These are phyloP conservation scores for Clathrospora elynae DNA, from an alignment of 2,329 filamentous ascomycete species.

Conservation along the genomic window DNA sequence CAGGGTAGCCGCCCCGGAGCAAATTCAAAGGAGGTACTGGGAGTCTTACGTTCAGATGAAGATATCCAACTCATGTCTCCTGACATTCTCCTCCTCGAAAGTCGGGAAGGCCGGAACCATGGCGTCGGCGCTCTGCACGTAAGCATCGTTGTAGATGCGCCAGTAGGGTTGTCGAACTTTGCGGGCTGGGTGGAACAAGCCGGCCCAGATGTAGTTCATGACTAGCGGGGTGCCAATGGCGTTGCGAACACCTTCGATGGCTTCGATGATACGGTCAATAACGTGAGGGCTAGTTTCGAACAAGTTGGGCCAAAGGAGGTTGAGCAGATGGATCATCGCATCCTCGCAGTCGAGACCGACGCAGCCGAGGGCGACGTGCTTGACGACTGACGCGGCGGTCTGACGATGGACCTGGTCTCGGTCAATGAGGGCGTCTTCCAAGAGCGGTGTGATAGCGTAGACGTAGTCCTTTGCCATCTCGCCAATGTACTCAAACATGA, in stretches of 20 bases:
- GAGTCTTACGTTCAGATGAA: conserved; percentile 64
- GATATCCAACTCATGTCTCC: conserved; percentile 81
- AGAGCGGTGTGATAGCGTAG: conserved; percentile 92
- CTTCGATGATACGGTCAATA: conserved; percentile 96
- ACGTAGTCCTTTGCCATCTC: conserved; percentile 99
- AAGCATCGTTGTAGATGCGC: conserved; percentile 95
- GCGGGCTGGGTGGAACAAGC: conserved; percentile 92
- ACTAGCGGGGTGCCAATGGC: conserved; percentile 89
- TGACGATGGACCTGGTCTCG: conserved; percentile 97
- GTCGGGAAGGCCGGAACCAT: conserved; percentile 97
- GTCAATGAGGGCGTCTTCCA: conserved; percentile 97
- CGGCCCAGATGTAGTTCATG: conserved; percentile 98
- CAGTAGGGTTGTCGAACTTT: conserved; percentile 96
- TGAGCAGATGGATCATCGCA: conserved; percentile 96
- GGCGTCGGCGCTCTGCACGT: conserved; percentile 88
- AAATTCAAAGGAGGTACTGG: conserved; percentile 4
- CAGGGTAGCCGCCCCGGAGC: conserved; percentile 1
- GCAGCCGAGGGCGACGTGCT: conserved; percentile 96
- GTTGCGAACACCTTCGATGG: conserved; percentile 93
- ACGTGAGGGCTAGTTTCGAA: conserved; percentile 98
- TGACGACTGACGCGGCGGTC: conserved; percentile 94
- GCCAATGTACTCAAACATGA: conserved; percentile 98
- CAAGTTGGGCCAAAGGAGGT: conserved; percentile 92
- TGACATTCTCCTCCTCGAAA: conserved; percentile 77
- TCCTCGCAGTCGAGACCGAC: conserved; percentile 97